Conservation (phyloP, 768 basidiomycete species). For the Hortiboletus campestris region DNA sequence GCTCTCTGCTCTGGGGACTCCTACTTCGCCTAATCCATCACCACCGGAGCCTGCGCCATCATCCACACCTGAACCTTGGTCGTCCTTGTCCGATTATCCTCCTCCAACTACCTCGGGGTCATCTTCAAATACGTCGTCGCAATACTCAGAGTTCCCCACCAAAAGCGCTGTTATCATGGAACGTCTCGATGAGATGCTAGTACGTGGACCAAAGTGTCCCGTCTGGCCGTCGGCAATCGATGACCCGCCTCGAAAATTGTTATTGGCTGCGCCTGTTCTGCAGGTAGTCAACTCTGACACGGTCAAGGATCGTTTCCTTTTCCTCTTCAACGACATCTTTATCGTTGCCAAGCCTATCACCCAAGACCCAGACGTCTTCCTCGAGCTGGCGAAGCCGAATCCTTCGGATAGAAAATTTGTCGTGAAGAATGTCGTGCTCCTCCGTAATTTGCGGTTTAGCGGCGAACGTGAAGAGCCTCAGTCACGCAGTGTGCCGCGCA, state of each 20-base stretch:
- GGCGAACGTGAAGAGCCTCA: constrained; percentile 67
- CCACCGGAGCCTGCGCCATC: constrained; percentile 58
- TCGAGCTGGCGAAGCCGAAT: constrained; percentile 56
- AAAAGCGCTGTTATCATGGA: constrained; percentile 61
- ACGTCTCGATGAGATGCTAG: constrained; percentile 68
- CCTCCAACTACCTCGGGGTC: constrained; percentile 70
- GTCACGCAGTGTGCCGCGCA: constrained; percentile 48
- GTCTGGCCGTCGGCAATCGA: constrained; percentile 69
- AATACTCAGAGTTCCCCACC: constrained; percentile 48
- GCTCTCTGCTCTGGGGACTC: constrained; percentile 23
- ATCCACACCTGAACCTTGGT: constrained; percentile 75
- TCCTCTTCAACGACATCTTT: constrained; percentile 95
- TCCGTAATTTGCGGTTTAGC: constrained; percentile 65
- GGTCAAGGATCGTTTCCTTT: constrained; percentile 93
- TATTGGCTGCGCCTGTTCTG: constrained; percentile 81
- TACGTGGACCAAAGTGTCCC: constrained; percentile 55
- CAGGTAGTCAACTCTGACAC: constrained; percentile 94
- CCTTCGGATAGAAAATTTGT: constrained; percentile 72
- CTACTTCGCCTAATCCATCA: constrained; percentile 41
- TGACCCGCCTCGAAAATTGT: constrained; percentile 81
- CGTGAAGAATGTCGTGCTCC: constrained; percentile 85
- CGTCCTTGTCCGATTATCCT: constrained; percentile 71
- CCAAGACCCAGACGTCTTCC: constrained; percentile 60
- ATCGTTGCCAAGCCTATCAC: constrained; percentile 89
- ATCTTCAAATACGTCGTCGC: constrained; percentile 71